Evolutionary conservation across 768 basidiomycete species (phyloP).

Genomic region (Tulasnella sp.): DNA sequence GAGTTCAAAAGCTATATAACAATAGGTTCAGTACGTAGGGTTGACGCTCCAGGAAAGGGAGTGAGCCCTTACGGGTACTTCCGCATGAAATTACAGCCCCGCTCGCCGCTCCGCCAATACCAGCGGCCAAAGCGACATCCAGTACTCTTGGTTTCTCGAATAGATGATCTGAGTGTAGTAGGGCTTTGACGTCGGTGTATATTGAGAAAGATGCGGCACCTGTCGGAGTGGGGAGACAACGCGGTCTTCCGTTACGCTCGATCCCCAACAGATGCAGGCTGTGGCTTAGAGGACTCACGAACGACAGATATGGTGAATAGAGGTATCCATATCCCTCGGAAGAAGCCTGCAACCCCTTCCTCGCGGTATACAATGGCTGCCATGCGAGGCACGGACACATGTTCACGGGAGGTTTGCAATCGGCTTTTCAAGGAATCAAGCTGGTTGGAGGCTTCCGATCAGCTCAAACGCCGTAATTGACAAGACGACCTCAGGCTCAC

Average conservation of each 20-base stretch:
- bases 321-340: conserved; percentile 86
- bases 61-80: conserved; percentile 69
- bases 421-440: conserved; percentile 94
- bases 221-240: conserved; percentile 34
- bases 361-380: conserved; percentile 36
- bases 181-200: conserved; percentile 78
- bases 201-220: conserved; percentile 90
- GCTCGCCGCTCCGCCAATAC: conserved; percentile 80
- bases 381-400: conserved; percentile 63
- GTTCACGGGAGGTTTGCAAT: conserved; percentile 76
- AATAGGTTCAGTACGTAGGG: background rate
- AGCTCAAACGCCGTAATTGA: conserved; percentile 2
- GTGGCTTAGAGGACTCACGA: conserved; percentile 54
- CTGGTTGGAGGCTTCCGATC: conserved; percentile 39
- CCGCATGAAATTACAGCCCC: conserved; percentile 86
- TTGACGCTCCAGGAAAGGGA: conserved; percentile 1
- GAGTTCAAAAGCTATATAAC: conserved; percentile 75
- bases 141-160: conserved; percentile 56
- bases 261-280: background rate
- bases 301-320: conserved; percentile 94
- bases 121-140: conserved; percentile 72
- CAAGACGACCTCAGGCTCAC: conserved; percentile 38
- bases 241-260: background rate
- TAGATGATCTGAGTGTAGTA: conserved; percentile 55
- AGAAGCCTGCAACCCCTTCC: conserved; percentile 66